Base-by-base conservation (phyloP, 441 rosid species). In the Viola pubescens region DNA sequence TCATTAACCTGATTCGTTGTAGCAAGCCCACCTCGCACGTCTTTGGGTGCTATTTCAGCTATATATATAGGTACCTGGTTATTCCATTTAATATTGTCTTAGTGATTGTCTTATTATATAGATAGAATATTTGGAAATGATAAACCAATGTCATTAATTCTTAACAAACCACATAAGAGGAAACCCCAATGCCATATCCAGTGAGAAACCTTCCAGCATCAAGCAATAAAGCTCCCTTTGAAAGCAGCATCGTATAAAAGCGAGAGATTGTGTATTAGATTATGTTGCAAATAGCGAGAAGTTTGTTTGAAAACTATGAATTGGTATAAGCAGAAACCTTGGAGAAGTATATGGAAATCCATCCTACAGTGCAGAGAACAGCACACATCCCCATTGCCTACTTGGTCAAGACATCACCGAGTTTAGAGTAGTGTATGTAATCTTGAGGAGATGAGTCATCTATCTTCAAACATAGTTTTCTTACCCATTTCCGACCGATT, bases 171-270 rank as follows among this genome's bases (percentile, higher is more conserved):
- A 82, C 88, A 52, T 74, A 82, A 7, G 90, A 84, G 67, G 80
- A 82, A 38, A 81, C 82, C 50, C 91, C 95, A 86, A 85, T 85
- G 63, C 89, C 95, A 62, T 83, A 85, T 57, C 91, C 95, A 4
- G 88, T 77, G 26, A 86, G 82, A 46, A 88, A 63, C 67, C 95
- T 77, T 62, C 95, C 91, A 4, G 81, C 49, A 57, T 88, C 88
- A 66, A 88, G 69, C 50, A 73, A n/a, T 64, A 72, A 58, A 42
- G 75, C 77, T 11, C 86, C 88, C 91, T 88, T 67, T 75, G 53
- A 7, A 7, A 50, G 34, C 37, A 13, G 26, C 7, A 7, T 42
- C 60, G 56, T 58, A 45, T 1, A 66, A 61, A 37, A 61, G 70
- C 72, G 19, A 68, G 3, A 40, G 56, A 49, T 13, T 56, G 58